A percentile compares a stretch with the other conserved stretches of the same genome.
Conservation (phyloP, 2,329 filamentous ascomycete species). For the Phoma sp. region DNA sequence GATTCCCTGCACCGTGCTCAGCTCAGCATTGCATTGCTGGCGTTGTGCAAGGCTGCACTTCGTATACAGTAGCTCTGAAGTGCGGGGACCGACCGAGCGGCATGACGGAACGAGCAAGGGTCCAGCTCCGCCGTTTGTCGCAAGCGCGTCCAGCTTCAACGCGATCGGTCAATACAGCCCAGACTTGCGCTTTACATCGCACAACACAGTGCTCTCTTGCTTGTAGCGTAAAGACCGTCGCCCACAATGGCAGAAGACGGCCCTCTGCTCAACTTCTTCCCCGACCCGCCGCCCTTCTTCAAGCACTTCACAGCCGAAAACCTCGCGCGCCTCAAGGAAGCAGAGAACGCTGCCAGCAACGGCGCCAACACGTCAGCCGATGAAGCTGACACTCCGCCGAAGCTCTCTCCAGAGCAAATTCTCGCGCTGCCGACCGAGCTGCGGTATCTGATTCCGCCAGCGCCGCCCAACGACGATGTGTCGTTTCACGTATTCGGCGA, state of each 20-base stretch:
- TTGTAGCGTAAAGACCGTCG: no score
- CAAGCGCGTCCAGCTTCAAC: no score
- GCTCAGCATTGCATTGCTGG: neutral
- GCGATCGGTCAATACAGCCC: no score
- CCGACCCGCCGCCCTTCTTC: constrained; percentile 89
- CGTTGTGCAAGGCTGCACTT: no score
- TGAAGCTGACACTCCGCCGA: neutral
- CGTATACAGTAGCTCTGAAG: no score
- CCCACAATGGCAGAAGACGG: constrained; percentile 31
- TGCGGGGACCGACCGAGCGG: no score
- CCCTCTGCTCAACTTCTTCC: constrained; percentile 61
- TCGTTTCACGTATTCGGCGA: constrained; percentile 76
- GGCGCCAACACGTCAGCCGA: constrained; percentile 23
- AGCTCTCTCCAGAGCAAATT: constrained; percentile 35
- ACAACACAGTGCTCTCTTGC: no score
- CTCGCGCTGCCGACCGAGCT: constrained; percentile 71
- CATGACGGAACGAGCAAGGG: no score
- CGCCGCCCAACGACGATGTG: constrained; percentile 70
- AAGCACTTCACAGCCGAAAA: constrained; percentile 83
- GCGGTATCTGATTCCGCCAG: constrained; percentile 78
- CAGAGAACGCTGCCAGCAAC: constrained; percentile 49
- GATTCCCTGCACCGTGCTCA: neutral
- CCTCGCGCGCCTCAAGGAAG: constrained; percentile 62
- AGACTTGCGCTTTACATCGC: no score
- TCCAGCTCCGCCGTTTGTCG: no score